Evolutionary conservation across 1,139 yeast genomes (phyloP), one percentile per base, ranked within the genome.

Genomic region (Nakaseomyces kungkrabaensis): DNA sequence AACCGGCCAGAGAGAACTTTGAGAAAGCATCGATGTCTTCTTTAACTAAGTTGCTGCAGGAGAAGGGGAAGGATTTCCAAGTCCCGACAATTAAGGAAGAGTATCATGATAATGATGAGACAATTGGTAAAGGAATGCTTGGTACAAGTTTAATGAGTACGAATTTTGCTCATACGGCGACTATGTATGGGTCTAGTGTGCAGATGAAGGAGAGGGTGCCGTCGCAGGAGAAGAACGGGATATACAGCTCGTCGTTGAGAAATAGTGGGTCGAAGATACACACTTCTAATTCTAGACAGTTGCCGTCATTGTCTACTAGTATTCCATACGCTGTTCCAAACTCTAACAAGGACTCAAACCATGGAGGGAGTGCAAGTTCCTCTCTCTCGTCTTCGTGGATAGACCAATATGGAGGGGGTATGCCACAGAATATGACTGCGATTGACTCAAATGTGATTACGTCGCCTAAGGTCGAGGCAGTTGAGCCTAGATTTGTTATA

Each of bases 251-350:
- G 49, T 48, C 34, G 33, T 47, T 47, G 49, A 33, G 25, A 5
- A 34, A 42, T 17, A 47, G 36, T 10, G 26, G 38, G 11, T 25
- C 29, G 33, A 34, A 48, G 43, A 3, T 29, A 27, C 25, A 17
- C 17, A 22, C 37, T 6, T 43, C 46, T 7, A 41, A 29, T 31
- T 43, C 49, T 45, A 54, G 50, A 43, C 56, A 52, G 10, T 52
- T 61, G 17, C 63, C 66, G 33, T 61, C 82, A 49, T 70, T 82
- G 55, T 78, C 86, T 10, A 71, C 79, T 24, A 75, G 79, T 47
- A 83, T 84, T 48, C 92, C 92, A 0, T 84, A 82, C 63, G 74
- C 83, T 6, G 89, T 82, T 1, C 92, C 92, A 0, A 69, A 69
- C 42, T 65, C 67, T 31, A 62, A 63, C 50, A 59, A 58, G 46